phyloP scores from a whole-genome alignment of 305 asterid species.

The Coffea humblotiana region DNA sequence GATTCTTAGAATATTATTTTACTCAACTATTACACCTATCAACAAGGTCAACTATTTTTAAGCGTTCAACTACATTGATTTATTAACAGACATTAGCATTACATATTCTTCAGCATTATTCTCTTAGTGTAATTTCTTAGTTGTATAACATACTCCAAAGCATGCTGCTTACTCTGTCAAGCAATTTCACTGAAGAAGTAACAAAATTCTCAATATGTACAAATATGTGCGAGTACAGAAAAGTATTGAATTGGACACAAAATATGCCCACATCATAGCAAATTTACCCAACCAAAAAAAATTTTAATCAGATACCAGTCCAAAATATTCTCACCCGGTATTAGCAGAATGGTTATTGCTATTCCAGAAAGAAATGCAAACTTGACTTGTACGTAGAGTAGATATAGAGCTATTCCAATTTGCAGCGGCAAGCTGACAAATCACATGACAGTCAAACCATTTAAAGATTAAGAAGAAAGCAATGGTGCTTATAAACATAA shows the following conservation, averaged over 20 bases:
- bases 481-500: neutral
- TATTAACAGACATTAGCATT: neutral
- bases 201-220: neutral
- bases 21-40: neutral
- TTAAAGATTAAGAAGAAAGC: neutral
- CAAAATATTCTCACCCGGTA: slow-evolving; percentile 62
- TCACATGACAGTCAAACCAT: slow-evolving; percentile 10
- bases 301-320: neutral
- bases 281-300: neutral
- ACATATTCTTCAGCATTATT: neutral
- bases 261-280: neutral
- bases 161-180: neutral
- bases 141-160: neutral
- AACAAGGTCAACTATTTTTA: neutral
- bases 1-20: neutral
- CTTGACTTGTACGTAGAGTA: slow-evolving; percentile 85
- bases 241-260: neutral
- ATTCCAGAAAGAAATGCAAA: slow-evolving; percentile 90
- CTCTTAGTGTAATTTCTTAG: neutral
- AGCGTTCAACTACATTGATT: neutral
- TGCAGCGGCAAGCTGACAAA: slow-evolving; percentile 91
- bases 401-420: slow-evolving; percentile 88
- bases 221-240: neutral
- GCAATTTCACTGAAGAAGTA: neutral
- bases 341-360: slow-evolving; percentile 80